These are phyloP conservation scores for Cladosporium cucumerinum DNA, from an alignment of 2,329 filamentous ascomycete genomes.

Conservation along the genomic window DNA sequence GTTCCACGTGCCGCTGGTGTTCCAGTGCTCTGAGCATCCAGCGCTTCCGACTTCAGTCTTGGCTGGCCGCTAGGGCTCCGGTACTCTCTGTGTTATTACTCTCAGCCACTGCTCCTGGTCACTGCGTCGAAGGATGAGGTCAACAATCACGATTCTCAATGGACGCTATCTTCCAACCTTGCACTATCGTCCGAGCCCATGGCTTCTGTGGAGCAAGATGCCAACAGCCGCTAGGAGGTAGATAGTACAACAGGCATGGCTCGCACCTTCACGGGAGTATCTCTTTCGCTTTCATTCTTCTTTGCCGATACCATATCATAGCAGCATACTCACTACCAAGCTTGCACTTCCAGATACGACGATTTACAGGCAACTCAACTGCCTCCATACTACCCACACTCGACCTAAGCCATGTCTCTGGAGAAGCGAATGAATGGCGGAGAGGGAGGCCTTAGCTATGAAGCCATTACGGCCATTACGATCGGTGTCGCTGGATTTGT, in stretches of 20 bases:
- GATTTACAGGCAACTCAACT: not conserved
- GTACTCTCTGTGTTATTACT: slow-evolving; percentile 13
- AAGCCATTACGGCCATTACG: slow-evolving; percentile 13
- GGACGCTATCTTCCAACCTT: slow-evolving; percentile 9
- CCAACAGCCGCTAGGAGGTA: slow-evolving; percentile 9
- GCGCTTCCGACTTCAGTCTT: slow-evolving; percentile 9
- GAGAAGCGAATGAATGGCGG: slow-evolving; percentile 1
- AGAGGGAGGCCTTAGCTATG: slow-evolving; percentile 14
- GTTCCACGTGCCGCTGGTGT: slow-evolving; percentile 11
- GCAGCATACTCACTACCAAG: not conserved
- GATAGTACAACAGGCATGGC: not conserved
- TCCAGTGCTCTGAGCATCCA: slow-evolving; percentile 4
- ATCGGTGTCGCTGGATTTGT: slow-evolving; percentile 14
- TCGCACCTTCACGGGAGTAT: slow-evolving; percentile 8
- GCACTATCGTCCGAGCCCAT: slow-evolving; percentile 9
- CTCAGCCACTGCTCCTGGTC: slow-evolving; percentile 8
- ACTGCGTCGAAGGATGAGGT: slow-evolving; percentile 13
- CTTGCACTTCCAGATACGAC: not conserved
- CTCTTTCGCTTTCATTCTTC: not conserved
- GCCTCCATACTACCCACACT: not conserved
- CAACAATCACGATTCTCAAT: slow-evolving; percentile 11
- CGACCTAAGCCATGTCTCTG: not conserved
- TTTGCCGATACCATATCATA: not conserved
- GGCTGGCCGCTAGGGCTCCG: slow-evolving; percentile 3
- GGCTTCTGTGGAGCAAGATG: slow-evolving; percentile 10